A percentile compares a stretch with the other conserved stretches of the same genome.
These are phyloP conservation scores for Elaphomyces granulatus DNA, from an alignment of 495 filamentous ascomycete genomes.

Conservation along the genomic window DNA sequence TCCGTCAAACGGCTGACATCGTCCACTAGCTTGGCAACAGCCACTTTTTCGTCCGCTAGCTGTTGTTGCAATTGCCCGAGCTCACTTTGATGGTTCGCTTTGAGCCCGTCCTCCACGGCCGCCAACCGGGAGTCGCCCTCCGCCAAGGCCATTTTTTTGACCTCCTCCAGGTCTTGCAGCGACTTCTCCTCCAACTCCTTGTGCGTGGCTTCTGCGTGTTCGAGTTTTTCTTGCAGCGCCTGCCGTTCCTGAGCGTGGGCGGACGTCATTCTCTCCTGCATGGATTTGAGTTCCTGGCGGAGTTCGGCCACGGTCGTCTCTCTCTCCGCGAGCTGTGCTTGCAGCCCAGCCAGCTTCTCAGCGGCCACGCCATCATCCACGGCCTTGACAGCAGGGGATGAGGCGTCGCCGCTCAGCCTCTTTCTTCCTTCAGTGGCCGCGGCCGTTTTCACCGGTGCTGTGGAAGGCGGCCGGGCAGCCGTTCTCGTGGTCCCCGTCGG, in stretches of 20 bases:
- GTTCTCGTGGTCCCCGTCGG: conserved; percentile 19
- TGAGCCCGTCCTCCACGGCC: conserved; percentile 25
- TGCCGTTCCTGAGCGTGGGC: conserved; percentile 26
- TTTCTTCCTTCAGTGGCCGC: conserved; percentile 19
- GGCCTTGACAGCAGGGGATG: conserved; percentile 14
- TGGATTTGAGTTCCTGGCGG: conserved; percentile 25
- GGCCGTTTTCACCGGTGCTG: conserved; percentile 15
- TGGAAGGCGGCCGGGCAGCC: conserved; percentile 11
- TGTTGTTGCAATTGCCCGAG: conserved; percentile 26
- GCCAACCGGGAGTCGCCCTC: conserved; percentile 24
- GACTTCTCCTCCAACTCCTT: conserved; percentile 30
- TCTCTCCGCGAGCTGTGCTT: conserved; percentile 29
- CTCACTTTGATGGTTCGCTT: conserved; percentile 25
- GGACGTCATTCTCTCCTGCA: conserved; percentile 25
- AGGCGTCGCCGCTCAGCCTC: conserved; percentile 19
- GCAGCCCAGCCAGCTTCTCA: conserved; percentile 25
- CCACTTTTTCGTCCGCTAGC: conserved; percentile 23
- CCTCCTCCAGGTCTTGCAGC: conserved; percentile 27
- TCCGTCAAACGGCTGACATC: conserved; percentile 27
- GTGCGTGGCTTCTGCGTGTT: conserved; percentile 26
- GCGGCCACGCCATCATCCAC: conserved; percentile 17
- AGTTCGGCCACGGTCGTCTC: conserved; percentile 27
- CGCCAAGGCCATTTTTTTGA: conserved; percentile 21
- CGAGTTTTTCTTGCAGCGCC: conserved; percentile 22
- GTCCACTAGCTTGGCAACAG: conserved; percentile 22